These are phyloP conservation scores for Neurospora sp. DNA, from an alignment of 495 filamentous ascomycete genomes.

Conservation along the genomic window DNA sequence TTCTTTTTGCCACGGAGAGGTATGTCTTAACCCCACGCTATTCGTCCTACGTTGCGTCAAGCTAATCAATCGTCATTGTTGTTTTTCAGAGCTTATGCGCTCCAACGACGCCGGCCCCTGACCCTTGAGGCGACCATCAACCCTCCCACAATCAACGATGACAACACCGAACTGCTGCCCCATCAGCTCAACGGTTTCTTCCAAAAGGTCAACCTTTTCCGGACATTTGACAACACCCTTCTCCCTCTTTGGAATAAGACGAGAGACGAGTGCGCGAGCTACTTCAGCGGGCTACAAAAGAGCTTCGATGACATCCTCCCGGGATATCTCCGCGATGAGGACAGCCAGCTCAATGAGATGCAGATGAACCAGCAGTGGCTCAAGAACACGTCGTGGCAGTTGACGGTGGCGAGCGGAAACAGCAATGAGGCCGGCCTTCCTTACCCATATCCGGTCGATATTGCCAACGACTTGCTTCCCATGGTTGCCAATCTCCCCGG, in stretches of 20 bases:
- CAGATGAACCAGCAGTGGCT: constrained; percentile 72
- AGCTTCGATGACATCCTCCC: constrained; percentile 57
- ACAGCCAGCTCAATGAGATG: constrained; percentile 61
- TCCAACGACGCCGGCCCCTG: constrained; percentile 61
- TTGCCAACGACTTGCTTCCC: constrained; percentile 56
- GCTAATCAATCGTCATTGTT: constrained; percentile 11
- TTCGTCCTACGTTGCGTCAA: background rate
- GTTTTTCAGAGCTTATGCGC: constrained; percentile 50
- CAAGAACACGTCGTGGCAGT: constrained; percentile 71
- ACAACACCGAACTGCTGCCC: constrained; percentile 47
- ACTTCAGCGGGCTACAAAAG: constrained; percentile 52
- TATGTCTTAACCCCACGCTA: constrained; percentile 18
- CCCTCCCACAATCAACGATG: constrained; percentile 51
- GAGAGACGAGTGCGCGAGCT: constrained; percentile 44
- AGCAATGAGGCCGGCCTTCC: constrained; percentile 47
- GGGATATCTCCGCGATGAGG: constrained; percentile 48
- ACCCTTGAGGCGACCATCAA: constrained; percentile 49
- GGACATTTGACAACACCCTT: constrained; percentile 62
- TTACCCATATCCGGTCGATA: constrained; percentile 60
- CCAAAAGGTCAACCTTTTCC: constrained; percentile 56
- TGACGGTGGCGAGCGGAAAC: constrained; percentile 39
- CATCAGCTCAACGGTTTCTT: constrained; percentile 50
- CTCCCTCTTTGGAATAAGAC: constrained; percentile 66
- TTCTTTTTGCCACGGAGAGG: constrained; percentile 64
- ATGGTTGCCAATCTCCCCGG: constrained; percentile 61